Evolutionary conservation across 2,329 filamentous ascomycete genomes (phyloP).

Genomic region (Nemania sp.): DNA sequence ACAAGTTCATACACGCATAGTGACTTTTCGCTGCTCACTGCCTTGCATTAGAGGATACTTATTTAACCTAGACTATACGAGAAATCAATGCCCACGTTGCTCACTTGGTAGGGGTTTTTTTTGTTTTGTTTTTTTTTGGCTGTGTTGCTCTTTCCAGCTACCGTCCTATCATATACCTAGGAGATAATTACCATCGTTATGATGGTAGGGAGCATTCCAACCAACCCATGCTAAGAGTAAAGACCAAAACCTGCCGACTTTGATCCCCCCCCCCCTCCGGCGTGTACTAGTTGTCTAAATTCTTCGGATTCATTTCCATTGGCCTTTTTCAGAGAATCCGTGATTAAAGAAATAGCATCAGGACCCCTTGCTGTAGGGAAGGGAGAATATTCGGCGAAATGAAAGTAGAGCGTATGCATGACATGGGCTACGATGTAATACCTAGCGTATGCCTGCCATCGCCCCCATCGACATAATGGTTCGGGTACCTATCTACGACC

Average conservation of each 20-base stretch:
- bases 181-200: too few species aligned
- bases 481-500: background rate
- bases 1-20: background rate
- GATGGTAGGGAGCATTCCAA: constrained; percentile 17
- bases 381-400: background rate
- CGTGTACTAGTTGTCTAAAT: too few species aligned
- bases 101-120: background rate
- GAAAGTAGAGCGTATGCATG: background rate
- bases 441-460: background rate
- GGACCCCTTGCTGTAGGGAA: background rate
- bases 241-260: too few species aligned
- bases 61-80: constrained; percentile 12
- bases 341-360: background rate
- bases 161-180: background rate
- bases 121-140: background rate
- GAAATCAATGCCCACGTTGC: constrained; percentile 1
- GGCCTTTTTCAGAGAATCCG: background rate
- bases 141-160: too few species aligned
- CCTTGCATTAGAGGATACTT: constrained; percentile 15
- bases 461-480: background rate
- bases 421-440: background rate
- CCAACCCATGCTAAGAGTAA: constrained; percentile 25
- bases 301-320: background rate
- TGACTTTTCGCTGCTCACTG: constrained; percentile 20
- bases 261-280: too few species aligned